phyloP scores from a whole-genome alignment of 2,329 filamentous ascomycete genomes.

The Sarocladium strictum region DNA sequence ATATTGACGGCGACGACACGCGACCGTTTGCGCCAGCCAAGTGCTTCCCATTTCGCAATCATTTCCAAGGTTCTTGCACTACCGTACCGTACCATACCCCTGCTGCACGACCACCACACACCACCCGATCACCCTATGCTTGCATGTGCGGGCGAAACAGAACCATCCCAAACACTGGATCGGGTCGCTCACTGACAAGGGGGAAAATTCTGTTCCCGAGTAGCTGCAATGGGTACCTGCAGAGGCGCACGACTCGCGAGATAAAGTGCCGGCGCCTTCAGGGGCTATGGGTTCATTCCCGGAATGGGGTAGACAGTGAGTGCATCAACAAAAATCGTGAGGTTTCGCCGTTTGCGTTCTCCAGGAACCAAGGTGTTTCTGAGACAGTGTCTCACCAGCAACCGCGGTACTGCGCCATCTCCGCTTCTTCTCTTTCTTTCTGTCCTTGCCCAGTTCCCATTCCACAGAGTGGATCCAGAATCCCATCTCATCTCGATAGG shows the following conservation, averaged over 20 bases:
- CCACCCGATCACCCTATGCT: too few species aligned
- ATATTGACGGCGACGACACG: background rate
- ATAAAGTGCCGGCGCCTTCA: background rate
- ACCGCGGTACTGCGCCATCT: background rate
- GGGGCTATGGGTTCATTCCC: background rate
- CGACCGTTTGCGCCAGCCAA: conserved; percentile 7
- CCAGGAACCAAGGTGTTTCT: background rate
- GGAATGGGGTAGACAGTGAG: background rate
- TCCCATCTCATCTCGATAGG: background rate
- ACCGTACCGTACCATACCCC: background rate
- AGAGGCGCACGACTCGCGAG: conserved; percentile 1
- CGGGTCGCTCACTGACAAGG: background rate
- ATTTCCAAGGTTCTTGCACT: conserved; percentile 1
- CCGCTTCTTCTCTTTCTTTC: background rate
- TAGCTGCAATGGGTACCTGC: background rate
- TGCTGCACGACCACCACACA: background rate
- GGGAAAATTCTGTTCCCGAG: conserved; percentile 1
- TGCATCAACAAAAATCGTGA: background rate
- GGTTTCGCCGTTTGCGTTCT: background rate
- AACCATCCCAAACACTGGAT: background rate
- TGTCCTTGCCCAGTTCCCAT: background rate
- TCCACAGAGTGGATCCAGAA: background rate
- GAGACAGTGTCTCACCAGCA: conserved; percentile 8
- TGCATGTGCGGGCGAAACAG: too few species aligned
- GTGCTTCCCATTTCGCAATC: background rate